A percentile compares a stretch with the other conserved stretches of the same genome.
These are phyloP conservation scores for Carex parvula DNA, from an alignment of 176 grass and related monocot species.

Conservation along the genomic window DNA sequence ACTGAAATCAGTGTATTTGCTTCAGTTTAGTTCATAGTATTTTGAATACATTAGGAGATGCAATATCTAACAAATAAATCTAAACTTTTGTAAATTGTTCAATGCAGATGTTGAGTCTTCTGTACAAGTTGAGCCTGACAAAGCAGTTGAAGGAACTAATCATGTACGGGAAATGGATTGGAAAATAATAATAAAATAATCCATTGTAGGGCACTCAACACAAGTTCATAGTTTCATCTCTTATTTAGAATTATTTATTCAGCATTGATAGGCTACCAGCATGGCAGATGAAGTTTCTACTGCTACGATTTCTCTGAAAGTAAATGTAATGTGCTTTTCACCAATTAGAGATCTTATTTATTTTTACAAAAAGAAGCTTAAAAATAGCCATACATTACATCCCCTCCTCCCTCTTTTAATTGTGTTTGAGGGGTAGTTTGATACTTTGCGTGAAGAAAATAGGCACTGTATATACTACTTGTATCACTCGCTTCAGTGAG, in stretches of 20 bases:
- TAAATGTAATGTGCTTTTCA: constrained; percentile 60
- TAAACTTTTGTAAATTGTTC: neutral
- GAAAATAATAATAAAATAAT: neutral
- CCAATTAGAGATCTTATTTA: neutral
- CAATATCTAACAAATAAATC: neutral
- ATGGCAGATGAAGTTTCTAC: constrained; percentile 43
- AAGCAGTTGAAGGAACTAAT: constrained; percentile 7
- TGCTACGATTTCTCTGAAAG: constrained; percentile 35
- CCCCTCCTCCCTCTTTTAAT: neutral
- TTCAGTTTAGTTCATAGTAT: neutral
- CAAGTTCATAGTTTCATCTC: neutral
- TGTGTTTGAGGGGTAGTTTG: neutral
- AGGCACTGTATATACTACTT: neutral
- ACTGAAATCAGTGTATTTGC: neutral
- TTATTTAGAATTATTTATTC: neutral
- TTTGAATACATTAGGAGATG: neutral
- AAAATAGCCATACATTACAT: neutral
- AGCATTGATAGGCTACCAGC: constrained; percentile 20
- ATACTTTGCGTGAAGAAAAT: neutral
- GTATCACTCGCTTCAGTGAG: neutral
- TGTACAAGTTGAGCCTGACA: neutral
- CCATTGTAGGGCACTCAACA: neutral
- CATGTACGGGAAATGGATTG: constrained; percentile 15
- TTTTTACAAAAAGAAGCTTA: neutral
- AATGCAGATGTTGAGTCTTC: constrained; percentile 6